Base-by-base conservation (phyloP, 1,139 yeast genomes). In the Pichia sp. region DNA sequence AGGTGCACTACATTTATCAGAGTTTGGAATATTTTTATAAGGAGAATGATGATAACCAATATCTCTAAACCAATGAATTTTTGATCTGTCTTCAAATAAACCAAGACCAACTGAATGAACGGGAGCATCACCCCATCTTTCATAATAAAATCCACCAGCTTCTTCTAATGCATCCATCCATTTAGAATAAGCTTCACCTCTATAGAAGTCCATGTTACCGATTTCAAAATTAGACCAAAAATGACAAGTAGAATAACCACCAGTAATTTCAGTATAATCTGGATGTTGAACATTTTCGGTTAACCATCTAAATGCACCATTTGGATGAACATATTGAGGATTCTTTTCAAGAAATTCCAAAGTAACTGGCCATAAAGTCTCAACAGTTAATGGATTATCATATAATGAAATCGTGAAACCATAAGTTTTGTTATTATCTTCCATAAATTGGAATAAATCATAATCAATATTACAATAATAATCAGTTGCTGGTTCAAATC, bases 81-180 rank as follows among this genome's bases (percentile, higher is more conserved):
- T 86, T 4, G 77, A 69, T 6, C 80, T 62, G 46, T 82, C 74
- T 40, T 87, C 67, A 58, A 83, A 69, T 73, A 89, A 71, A 0
- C 87, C 94, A 8, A 85, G 74, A 0, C 92, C 96, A 29, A 89
- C 68, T 2, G 95, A 82, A 61, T 87, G 97, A 2, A 89, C 80
- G 0, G 96, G 95, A 0, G 96, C 96, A 69, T 89, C 97, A 1
- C 97, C 97, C 96, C 96, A 89, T 59, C 96, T 68, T 61, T 89
- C 96, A 43, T 74, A 74, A 72, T 80, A 87, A 58, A 89, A 89
- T 0, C 97, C 97, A 11, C 92, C 89, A 11, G 80, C 70, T 20
- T 63, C 49, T 45, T 89, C 96, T 47, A 89, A 64, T 50, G 71
- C 77, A 30, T 79, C 65, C 61, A 84, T 85, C 61, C 82, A 87